phyloP scores from a whole-genome alignment of 2,329 filamentous ascomycete species.

The Fonsecaea erecta region DNA sequence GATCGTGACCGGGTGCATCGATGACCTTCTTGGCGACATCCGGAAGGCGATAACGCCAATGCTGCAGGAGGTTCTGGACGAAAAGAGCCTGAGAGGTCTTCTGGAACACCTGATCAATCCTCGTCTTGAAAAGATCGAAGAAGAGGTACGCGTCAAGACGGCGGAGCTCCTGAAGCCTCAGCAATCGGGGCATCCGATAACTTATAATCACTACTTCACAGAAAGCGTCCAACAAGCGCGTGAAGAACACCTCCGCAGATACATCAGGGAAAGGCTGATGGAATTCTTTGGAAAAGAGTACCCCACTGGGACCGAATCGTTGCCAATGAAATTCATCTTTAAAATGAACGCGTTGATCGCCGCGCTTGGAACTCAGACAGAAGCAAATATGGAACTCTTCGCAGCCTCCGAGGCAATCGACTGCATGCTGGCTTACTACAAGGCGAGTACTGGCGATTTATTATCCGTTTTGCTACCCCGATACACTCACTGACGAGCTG shows the following conservation, averaged over 20 bases:
- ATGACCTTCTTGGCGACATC: slow-evolving; percentile 43
- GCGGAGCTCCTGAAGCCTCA: slow-evolving; percentile 53
- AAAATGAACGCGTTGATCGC: slow-evolving; percentile 17
- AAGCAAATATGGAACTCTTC: slow-evolving; percentile 45
- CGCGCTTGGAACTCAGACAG: slow-evolving; percentile 26
- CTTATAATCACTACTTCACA: slow-evolving; percentile 46
- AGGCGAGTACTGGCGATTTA: slow-evolving; percentile 40
- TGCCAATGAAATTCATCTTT: slow-evolving; percentile 1
- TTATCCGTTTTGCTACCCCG: background rate
- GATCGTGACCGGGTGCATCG: slow-evolving; percentile 46
- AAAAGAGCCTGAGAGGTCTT: slow-evolving; percentile 48
- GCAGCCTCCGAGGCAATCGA: slow-evolving; percentile 48
- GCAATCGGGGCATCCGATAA: slow-evolving; percentile 46
- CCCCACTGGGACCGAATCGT: background rate
- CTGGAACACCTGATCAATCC: slow-evolving; percentile 47
- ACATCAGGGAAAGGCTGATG: background rate
- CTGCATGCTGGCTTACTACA: slow-evolving; percentile 54
- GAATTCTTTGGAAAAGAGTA: slow-evolving; percentile 4
- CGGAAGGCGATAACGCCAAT: slow-evolving; percentile 45
- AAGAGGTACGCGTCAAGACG: slow-evolving; percentile 48
- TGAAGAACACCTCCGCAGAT: background rate
- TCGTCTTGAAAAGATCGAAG: slow-evolving; percentile 46
- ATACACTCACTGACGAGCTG: background rate
- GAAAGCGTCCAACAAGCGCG: slow-evolving; percentile 41
- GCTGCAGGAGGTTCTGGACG: slow-evolving; percentile 46